Evolutionary conservation across 2,329 filamentous ascomycete species (phyloP).

Genomic region (Fusarium verrucosum): DNA sequence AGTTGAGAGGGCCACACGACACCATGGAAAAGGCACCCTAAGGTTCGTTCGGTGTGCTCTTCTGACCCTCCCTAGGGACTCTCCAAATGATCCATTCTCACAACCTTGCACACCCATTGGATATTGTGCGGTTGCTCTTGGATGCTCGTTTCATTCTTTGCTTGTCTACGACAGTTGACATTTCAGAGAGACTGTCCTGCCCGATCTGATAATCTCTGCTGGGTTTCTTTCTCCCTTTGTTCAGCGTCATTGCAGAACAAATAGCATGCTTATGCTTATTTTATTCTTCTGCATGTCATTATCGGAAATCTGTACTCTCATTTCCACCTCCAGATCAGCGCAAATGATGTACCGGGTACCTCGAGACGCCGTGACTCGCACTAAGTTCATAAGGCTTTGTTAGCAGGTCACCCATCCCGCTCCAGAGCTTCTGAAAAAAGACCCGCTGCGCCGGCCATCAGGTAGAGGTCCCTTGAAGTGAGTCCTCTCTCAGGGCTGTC

Average conservation of each 20-base stretch:
- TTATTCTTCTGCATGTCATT: background rate
- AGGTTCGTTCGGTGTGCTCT: conserved; percentile 34
- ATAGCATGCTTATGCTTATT: conserved; percentile 23
- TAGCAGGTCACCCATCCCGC: conserved; percentile 13
- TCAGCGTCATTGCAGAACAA: conserved; percentile 1
- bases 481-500: conserved; percentile 8
- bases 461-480: background rate
- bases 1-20: conserved; percentile 35
- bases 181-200: conserved; percentile 8
- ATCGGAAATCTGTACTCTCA: conserved; percentile 10
- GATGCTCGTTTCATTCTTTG: conserved; percentile 33
- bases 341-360: conserved; percentile 10
- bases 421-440: conserved; percentile 2
- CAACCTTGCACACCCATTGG: conserved; percentile 30
- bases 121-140: conserved; percentile 14
- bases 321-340: background rate
- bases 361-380: conserved; percentile 11
- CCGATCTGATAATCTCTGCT: conserved; percentile 12
- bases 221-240: conserved; percentile 25
- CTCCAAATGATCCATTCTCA: conserved; percentile 20
- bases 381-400: conserved; percentile 31
- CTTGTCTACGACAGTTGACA: conserved; percentile 18
- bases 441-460: conserved; percentile 5
- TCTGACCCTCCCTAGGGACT: conserved; percentile 33
- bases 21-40: conserved; percentile 30